phyloP scores from a whole-genome alignment of 441 rosid genomes.

The Kokia cookei region DNA sequence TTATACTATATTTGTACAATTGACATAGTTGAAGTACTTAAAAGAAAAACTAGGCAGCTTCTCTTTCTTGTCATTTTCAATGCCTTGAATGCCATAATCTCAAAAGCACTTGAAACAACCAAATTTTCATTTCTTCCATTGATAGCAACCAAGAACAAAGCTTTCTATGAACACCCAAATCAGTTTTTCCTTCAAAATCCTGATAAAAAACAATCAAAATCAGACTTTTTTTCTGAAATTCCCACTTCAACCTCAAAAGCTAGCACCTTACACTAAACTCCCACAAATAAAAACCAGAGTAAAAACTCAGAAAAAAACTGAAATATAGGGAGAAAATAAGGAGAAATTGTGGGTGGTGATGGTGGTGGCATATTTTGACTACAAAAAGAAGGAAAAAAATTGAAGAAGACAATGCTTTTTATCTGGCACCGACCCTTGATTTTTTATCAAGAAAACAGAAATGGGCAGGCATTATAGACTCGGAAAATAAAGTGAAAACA shows the following conservation, averaged over 20 bases:
- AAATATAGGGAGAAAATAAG: background rate
- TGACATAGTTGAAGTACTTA: background rate
- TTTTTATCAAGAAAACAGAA: background rate
- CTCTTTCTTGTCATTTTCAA: background rate
- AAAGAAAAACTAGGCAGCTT: conserved; percentile 3
- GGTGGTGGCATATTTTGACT: conserved; percentile 44
- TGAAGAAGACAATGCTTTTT: background rate
- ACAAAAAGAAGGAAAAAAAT: background rate
- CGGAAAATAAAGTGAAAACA: background rate
- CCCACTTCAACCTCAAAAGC: background rate
- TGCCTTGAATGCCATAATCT: conserved; percentile 2
- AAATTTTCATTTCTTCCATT: background rate
- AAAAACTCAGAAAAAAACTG: background rate
- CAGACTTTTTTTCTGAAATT: background rate
- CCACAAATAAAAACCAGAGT: background rate
- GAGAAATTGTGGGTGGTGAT: conserved; percentile 11
- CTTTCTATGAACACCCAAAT: conserved; percentile 2
- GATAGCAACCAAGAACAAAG: background rate
- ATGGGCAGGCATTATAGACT: background rate
- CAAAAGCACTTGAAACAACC: background rate
- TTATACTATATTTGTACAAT: background rate
- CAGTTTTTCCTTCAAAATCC: background rate
- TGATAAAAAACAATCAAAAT: background rate
- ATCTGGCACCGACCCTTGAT: conserved; percentile 1
- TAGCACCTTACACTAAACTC: background rate